phyloP scores from a whole-genome alignment of 768 basidiomycete genomes.

The Mycena vulgaris region DNA sequence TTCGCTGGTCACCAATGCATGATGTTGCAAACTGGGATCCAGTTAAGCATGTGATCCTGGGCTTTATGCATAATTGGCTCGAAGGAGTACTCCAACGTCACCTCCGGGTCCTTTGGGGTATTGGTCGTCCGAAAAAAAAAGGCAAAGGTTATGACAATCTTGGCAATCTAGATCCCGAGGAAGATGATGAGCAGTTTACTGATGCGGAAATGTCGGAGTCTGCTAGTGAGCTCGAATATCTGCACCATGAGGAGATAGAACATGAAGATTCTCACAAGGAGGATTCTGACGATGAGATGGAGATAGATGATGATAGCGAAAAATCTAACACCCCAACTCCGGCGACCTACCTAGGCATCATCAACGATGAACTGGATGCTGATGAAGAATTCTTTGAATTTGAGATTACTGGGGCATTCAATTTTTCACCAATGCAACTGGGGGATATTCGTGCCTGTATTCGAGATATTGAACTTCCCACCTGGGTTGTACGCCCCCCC shows the following conservation, averaged over 20 bases:
- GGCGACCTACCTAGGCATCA: no score
- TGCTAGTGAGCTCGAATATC: not conserved
- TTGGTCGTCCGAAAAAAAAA: conserved; percentile 13
- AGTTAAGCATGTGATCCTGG: conserved; percentile 25
- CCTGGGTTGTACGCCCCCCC: conserved; percentile 35
- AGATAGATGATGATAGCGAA: not conserved
- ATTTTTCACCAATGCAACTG: not conserved
- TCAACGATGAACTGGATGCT: conserved; percentile 4
- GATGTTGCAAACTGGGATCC: conserved; percentile 37
- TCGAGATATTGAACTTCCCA: conserved; percentile 26
- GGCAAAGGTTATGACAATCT: not conserved
- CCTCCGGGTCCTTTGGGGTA: no score
- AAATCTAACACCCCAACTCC: not conserved
- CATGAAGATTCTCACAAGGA: not conserved
- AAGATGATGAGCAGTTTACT: not conserved
- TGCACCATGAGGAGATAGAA: no score
- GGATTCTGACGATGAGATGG: not conserved
- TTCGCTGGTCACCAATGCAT: conserved; percentile 40
- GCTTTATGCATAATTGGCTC: no score
- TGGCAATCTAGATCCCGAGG: no score
- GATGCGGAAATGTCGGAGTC: conserved; percentile 8
- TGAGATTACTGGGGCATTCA: conserved; percentile 7
- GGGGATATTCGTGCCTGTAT: conserved; percentile 9
- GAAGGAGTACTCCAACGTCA: no score
- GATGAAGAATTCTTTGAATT: no score